phyloP scores from a whole-genome alignment of 2,329 filamentous ascomycete species.

The Massarina eburnea region DNA sequence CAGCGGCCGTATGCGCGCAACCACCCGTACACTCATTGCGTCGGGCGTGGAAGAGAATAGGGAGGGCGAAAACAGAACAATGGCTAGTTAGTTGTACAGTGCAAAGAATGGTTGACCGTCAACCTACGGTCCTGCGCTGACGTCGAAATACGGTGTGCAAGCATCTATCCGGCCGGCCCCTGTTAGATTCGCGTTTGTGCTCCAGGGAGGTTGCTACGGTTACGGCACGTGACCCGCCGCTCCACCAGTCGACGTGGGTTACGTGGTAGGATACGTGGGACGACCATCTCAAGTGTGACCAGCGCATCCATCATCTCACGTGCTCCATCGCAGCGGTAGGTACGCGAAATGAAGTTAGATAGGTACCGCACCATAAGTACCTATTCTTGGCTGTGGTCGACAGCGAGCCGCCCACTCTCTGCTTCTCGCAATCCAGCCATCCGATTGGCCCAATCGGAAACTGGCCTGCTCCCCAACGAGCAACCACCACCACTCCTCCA shows the following conservation, averaged over 20 bases:
- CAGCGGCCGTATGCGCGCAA: conserved; percentile 86
- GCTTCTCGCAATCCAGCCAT: conserved; percentile 5
- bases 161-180: conserved; percentile 18
- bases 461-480: conserved; percentile 16
- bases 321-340: too few relatives aligned
- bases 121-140: conserved; percentile 31
- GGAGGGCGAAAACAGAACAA: conserved; percentile 19
- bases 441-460: conserved; percentile 34
- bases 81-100: conserved; percentile 25
- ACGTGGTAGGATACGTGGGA: not conserved
- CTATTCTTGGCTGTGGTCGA: conserved; percentile 7
- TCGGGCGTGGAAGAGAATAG: conserved; percentile 7
- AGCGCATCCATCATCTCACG: too few relatives aligned
- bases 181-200: conserved; percentile 25
- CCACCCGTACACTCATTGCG: conserved; percentile 71
- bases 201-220: not conserved
- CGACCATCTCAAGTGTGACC: too few relatives aligned
- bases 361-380: not conserved
- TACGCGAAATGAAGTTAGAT: conserved; percentile 5
- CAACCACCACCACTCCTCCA: conserved; percentile 34
- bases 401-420: conserved; percentile 22
- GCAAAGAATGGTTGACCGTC: conserved; percentile 34
- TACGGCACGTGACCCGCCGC: not conserved
- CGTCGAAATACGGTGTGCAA: conserved; percentile 29
- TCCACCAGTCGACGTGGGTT: not conserved